Conservation (phyloP, 768 basidiomycete species). For the Leccinellum luteum region DNA sequence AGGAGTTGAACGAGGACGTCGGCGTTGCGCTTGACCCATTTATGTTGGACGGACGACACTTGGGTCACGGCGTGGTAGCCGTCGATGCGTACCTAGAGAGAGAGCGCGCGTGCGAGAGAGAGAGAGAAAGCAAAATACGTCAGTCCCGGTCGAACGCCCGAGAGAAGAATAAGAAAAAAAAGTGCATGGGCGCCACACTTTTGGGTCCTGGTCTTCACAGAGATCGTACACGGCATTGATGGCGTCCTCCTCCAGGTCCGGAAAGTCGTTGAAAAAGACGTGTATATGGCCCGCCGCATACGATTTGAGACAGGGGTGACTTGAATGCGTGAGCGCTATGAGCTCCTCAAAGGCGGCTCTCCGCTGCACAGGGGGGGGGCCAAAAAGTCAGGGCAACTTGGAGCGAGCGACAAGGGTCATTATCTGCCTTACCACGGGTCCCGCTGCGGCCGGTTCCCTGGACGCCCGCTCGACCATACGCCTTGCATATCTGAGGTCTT, state of each 20-base stretch:
- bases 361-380: slow-evolving; percentile 37
- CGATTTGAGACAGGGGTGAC: slow-evolving; percentile 46
- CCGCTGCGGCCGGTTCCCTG: slow-evolving; percentile 37
- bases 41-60: slow-evolving; percentile 46
- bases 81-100: slow-evolving; percentile 58
- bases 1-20: slow-evolving; percentile 75
- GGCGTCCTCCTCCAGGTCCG: slow-evolving; percentile 69
- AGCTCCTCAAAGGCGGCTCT: slow-evolving; percentile 50
- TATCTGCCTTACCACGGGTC: slow-evolving; percentile 36
- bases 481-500: slow-evolving; percentile 20
- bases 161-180: background rate
- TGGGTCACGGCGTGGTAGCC: slow-evolving; percentile 62
- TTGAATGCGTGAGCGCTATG: slow-evolving; percentile 51
- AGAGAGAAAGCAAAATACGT: background rate
- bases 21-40: slow-evolving; percentile 67
- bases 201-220: slow-evolving; percentile 63
- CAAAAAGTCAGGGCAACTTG: slow-evolving; percentile 8
- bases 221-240: slow-evolving; percentile 79
- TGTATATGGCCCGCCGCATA: slow-evolving; percentile 58
- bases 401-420: background rate
- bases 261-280: slow-evolving; percentile 61
- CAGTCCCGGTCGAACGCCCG: slow-evolving; percentile 6
- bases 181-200: slow-evolving; percentile 35
- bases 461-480: slow-evolving; percentile 46
- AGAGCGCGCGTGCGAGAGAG: background rate